Base-by-base conservation (phyloP, 2,329 filamentous ascomycete genomes). In the Epichloe scottii region DNA sequence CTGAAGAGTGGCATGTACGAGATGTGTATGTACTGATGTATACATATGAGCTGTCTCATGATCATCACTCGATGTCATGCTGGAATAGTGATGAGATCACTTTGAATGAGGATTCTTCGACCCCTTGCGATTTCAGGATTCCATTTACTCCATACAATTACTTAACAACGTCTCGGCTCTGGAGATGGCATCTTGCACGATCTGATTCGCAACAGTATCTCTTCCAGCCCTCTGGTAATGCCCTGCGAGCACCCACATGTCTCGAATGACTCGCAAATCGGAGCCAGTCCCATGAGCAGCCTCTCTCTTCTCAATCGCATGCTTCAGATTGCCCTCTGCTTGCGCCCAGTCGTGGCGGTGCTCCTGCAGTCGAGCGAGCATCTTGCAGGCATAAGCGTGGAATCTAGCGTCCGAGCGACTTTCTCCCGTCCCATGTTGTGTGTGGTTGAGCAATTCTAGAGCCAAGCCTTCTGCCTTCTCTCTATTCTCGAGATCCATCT, bases 381-480 rank as follows among this genome's bases (percentile, higher is more conserved):
- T 68, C 55, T 68, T 68, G 48, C 60, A 63, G 19, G 65, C 66
- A 46, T 68, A 68, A 4, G 66, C 66, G 46, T 68, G 66, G 37
- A 68, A 68, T n/a, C 66, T 58, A 8, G 62, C 66, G 48, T 57
- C 60, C 1, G 63, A 62, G 30, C 61, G 62, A 2, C 59, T 55
- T 21, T 44, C 37, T 33, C 53, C 52, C 4, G 49, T 35, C 5
- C 55, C 54, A 6, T 56, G 56, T 34, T 55, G 57, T 15, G 65
- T 66, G 15, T 55, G 58, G 5, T 58, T 33, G 7, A 68, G 58
- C 46, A 68, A 43, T 26, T 57, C 53, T 30, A 59, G 30, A 1
- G 65, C 66, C 34, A 68, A 53, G 33, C 59, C 37, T 52, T 68
- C 65, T 1, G 66, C 66, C 43, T 59, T 59, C 7, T 51, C 55